Evolutionary conservation across 306 rosid species (phyloP).

Genomic region (Cicer arietinum): DNA sequence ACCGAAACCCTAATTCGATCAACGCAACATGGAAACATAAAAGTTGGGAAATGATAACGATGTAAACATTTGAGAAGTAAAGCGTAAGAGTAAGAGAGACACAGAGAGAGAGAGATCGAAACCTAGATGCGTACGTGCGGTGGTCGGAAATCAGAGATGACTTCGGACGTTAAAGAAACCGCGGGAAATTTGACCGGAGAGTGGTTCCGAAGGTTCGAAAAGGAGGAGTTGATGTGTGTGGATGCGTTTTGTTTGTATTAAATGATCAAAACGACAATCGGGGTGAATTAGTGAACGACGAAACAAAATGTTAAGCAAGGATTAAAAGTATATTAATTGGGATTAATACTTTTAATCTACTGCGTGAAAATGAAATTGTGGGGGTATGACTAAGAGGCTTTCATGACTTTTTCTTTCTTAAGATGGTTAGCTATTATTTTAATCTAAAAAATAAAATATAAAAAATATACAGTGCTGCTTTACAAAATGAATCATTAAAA

Average conservation of each 20-base stretch:
- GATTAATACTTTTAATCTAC: too few species aligned
- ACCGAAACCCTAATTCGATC: conserved; percentile 36
- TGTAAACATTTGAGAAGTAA: not conserved
- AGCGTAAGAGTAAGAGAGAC: not conserved
- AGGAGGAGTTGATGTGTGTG: not conserved
- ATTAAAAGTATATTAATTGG: too few species aligned
- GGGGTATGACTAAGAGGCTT: conserved; percentile 31
- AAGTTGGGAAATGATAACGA: conserved; percentile 28
- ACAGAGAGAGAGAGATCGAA: not conserved
- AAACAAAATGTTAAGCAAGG: not conserved
- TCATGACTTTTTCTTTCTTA: conserved; percentile 12
- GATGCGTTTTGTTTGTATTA: conserved; percentile 38
- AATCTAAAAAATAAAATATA: too few species aligned
- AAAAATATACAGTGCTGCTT: too few species aligned
- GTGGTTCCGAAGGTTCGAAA: conserved; percentile 9
- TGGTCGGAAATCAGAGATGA: conserved; percentile 35
- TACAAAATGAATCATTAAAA: too few species aligned
- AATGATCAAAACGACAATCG: conserved; percentile 48
- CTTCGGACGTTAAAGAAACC: conserved; percentile 10
- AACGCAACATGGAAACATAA: not conserved
- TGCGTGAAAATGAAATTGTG: not conserved
- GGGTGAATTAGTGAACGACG: not conserved
- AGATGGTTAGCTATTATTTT: too few species aligned
- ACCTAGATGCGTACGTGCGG: conserved; percentile 34
- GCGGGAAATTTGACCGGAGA: conserved; percentile 48